Base-by-base conservation (phyloP, 352 stramenopile genomes). In the Phytopythium aichiense region DNA sequence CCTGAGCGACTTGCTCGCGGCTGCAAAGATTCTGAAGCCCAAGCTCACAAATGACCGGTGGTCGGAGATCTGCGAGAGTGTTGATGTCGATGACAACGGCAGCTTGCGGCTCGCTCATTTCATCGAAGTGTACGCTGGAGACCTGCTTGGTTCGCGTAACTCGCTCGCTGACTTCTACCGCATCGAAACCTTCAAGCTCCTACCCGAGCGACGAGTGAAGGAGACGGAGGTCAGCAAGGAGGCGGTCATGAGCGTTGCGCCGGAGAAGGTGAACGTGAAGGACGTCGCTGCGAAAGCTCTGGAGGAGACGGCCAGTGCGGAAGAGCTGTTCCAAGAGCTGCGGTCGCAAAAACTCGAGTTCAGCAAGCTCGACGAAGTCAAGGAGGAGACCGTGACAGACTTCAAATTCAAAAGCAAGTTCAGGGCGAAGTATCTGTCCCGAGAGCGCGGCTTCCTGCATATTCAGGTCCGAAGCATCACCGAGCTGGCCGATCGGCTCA, bases 171-270 rank as follows among this genome's bases (percentile, higher is more conserved):
- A 84, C 43, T 87, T 72, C 65, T 81, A 84, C 60, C 67, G 74
- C 22, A 87, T 87, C 30, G 73, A 87, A 48, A 84, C 77, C 1
- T 87, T 84, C 64, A 82, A 77, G 46, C 50, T 87, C 30, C 53
- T 84, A 0, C 77, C 74, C 7, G 73, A 84, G 33, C 64, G 66
- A 8, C 75, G 65, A 3, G 61, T 35, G 4, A 73, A 69, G n/a
- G 57, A 67, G 13, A 23, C 38, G 15, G 70, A 79, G 25, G 54
- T 62, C 7, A 84, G 58, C 46, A 80, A 84, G 42, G 77, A 82
- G 51, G 77, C 77, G 4, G 65, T 69, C 8, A 61, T 83, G 16
- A 78, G 55, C 31, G 71, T 84, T 15, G 77, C 77, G 5, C 77
- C 77, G 0, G 74, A 84, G 56, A 79, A 76, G 30, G 68, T 87